These are phyloP conservation scores for Eutrema salsugineum DNA, from an alignment of 441 rosid genomes.

Conservation along the genomic window DNA sequence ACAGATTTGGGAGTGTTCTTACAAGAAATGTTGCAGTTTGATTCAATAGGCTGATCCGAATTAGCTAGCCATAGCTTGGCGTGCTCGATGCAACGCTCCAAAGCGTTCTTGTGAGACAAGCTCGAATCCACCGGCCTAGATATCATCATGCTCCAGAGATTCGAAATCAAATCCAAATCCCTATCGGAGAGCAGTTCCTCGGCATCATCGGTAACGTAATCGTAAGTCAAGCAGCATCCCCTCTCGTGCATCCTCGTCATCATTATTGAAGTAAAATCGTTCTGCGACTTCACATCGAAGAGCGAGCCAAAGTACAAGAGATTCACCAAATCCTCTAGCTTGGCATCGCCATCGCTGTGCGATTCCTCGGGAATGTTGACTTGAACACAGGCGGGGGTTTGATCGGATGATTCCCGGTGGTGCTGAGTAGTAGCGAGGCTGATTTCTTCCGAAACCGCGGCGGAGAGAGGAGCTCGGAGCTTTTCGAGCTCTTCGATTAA, in stretches of 20 bases:
- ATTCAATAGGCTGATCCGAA: slow-evolving; percentile 54
- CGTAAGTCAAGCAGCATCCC: slow-evolving; percentile 86
- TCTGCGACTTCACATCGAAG: slow-evolving; percentile 82
- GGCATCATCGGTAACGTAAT: slow-evolving; percentile 81
- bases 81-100: slow-evolving; percentile 64
- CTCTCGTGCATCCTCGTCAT: slow-evolving; percentile 82
- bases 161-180: slow-evolving; percentile 73
- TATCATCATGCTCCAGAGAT: slow-evolving; percentile 52
- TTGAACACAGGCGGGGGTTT: neutral
- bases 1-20: neutral
- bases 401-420: slow-evolving; percentile 13
- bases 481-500: slow-evolving; percentile 91
- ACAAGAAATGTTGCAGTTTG: slow-evolving; percentile 58
- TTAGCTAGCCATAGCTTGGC: slow-evolving; percentile 70
- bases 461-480: slow-evolving; percentile 64
- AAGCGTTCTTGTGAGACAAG: slow-evolving; percentile 71
- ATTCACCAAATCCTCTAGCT: slow-evolving; percentile 64
- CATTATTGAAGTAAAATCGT: slow-evolving; percentile 74
- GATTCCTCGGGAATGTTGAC: neutral
- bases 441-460: slow-evolving; percentile 73
- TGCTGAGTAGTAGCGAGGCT: slow-evolving; percentile 36
- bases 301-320: slow-evolving; percentile 77
- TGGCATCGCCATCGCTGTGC: slow-evolving; percentile 4
- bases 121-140: slow-evolving; percentile 72
- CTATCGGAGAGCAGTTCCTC: slow-evolving; percentile 73